Evolutionary conservation across 129 eudicot genomes (phyloP), one percentile per base, ranked within the genome.

Genomic region (Chrysanthemum makinoi): DNA sequence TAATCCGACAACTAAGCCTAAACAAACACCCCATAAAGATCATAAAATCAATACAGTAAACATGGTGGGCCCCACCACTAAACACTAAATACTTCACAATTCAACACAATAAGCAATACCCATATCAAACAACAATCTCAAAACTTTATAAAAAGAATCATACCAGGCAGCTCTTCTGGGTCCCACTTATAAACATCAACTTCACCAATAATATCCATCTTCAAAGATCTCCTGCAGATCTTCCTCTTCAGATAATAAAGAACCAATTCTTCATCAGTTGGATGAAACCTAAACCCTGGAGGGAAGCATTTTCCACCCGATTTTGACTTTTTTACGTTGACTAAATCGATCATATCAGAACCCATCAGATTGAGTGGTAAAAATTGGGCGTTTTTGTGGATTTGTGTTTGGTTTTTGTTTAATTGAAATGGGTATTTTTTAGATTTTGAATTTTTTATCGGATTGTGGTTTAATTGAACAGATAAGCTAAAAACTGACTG

Each of bases 81-180:
- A 73, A 63, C 5, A 63, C 9, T 51, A 24, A 8, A 60, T 6
- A 54, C 20, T 14, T 2, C 43, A 18, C 4, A 19, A 33, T 53
- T 43, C 62, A 63, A 30, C 26, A 63, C 59, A 59, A 20, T 0
- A 58, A 68, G 74, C 46, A 18, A 18, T 6, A 55, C 16, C 22
- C 20, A 70, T 13, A 14, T 51, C 4, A 65, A 13, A 5, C 33
- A 65, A 35, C 47, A 51, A 11, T 19, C 54, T 17, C 35, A 28
- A 2, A 35, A 59, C 17, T 51, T 53, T 10, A 39, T 5, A 2
- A 62, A 10, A 0, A 62, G 15, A 73, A 43, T 16, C 72, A 66
- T 80, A 90, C 96, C 96, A 87, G 96, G 96, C 58, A 90, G 73
- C 6, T 90, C 96, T 22, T 90, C 83, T 1, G 95, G 96, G 35